Evolutionary conservation across 805 yeast species (phyloP), one percentile per base, ranked within the genome.

Genomic region (Torulaspora delbrueckii): DNA sequence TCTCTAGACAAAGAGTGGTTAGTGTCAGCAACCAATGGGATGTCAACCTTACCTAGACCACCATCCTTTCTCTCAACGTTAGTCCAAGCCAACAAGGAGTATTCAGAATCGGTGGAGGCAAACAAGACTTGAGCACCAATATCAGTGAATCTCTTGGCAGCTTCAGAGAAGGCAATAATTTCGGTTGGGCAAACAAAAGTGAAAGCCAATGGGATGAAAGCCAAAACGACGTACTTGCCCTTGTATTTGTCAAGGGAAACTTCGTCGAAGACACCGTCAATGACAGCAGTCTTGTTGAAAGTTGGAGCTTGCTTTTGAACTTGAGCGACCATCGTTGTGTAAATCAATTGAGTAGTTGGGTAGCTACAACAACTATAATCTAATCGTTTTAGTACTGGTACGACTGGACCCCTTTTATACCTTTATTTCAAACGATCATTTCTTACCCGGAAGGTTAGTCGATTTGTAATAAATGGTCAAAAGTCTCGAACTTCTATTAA

Each of bases 131-230:
- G 86, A 58, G 88, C 81, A 65, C 82, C 91, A 69, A 87, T 84
- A 58, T 79, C 95, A 61, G 84, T 71, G 75, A 93, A 93, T 78
- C 84, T 82, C 77, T 82, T 81, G 62, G 81, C 86, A 60, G 97
- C 96, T 62, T 91, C 96, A 54, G 96, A 86, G 84, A 89, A 93
- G 60, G 98, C 98, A 73, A 93, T 83, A 77, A 93, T 90, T 79
- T 93, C 98, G 59, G 99, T 93, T 72, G 99, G 99, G 77, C 99
- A 93, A 55, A 93, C 98, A 62, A 93, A 93, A 51, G 99, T 93
- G 90, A 93, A 93, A 43, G 99, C 99, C 80, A 91, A 77, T 72
- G 99, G 99, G 70, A 93, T 84, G 77, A 93, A 93, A 54, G 95
- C 98, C 65, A 93, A 79, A 56, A 93, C 74, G 59, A 93, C 96